Evolutionary conservation across 1,284 basidiomycete genomes (phyloP), one percentile per base, ranked within the genome.

Genomic region (Ustilago shanxiensis): DNA sequence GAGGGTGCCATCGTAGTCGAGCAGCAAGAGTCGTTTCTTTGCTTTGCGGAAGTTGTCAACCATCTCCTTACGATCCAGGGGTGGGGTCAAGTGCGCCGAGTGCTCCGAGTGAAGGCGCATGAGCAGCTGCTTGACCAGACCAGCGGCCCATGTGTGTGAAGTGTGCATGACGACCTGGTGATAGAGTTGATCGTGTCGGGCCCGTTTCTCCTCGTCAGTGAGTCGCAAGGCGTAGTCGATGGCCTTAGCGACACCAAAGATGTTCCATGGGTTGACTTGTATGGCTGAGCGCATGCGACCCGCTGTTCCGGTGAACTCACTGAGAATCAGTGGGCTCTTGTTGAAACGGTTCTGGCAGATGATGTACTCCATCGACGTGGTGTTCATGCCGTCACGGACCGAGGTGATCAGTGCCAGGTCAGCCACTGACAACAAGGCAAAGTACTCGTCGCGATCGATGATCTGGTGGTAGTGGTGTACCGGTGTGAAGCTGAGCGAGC

Each of bases 391-490:
- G 84, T 99, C 96, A 31, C 96, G 91, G 8, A 98, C 90, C 0
- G 95, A 95, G 0, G 96, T 99, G 87, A 98, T 97, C 28, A 99
- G 92, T 9, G 93, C 95, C 24, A 99, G 89, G 86, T 98, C 96
- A 13, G 96, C 96, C 0, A 95, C 95, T 29, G 91, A 92, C 22
- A 99, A 89, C n/a, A 99, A 90, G 1, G 95, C 96, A 87, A 98
- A 98, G 88, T 98, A 99, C 87, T 99, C 96, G 87, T 98, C 95
- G 86, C 87, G 77, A 86, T 97, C 96, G 82, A 99, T 92, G 5
- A 94, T 92, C 88, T 99, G 96, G 87, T 99, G 96, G 56, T 98
- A 99, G 86, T 99, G 97, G 86, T 99, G 96, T n/a, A 98, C 94
- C 11, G 97, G 96, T 73, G 95, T 94, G 85, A 98, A 99, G 87